phyloP scores from a whole-genome alignment of 192 early-diverging fungal genomes.

The Entomortierella chlamydospora region DNA sequence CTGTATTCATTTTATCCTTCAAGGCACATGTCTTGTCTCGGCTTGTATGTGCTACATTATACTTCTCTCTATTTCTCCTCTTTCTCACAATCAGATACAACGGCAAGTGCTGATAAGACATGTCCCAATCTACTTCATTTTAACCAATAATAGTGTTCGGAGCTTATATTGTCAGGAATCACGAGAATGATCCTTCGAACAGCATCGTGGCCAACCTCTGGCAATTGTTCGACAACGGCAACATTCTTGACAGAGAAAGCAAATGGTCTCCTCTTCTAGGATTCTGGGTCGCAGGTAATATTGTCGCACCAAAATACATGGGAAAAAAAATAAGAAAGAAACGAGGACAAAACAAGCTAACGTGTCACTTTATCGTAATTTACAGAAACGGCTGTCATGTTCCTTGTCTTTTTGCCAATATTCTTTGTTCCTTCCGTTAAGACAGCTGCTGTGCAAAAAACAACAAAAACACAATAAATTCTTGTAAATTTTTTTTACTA shows the following conservation, averaged over 20 bases:
- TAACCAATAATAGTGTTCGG: slow-evolving; percentile 19
- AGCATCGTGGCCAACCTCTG: slow-evolving; percentile 10
- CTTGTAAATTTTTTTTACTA: background rate
- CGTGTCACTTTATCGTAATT: background rate
- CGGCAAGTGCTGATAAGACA: too few species aligned
- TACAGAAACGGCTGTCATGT: slow-evolving; percentile 41
- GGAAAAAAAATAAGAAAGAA: background rate
- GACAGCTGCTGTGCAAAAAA: slow-evolving; percentile 9
- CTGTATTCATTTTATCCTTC: slow-evolving; percentile 19
- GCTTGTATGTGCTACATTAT: slow-evolving; percentile 7
- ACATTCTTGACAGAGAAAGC: slow-evolving; percentile 38
- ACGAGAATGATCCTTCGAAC: slow-evolving; percentile 3
- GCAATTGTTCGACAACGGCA: slow-evolving; percentile 23
- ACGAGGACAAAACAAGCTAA: background rate
- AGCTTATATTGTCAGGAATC: slow-evolving; percentile 21
- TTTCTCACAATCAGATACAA: background rate
- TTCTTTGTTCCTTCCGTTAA: slow-evolving; percentile 30
- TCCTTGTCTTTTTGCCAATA: slow-evolving; percentile 38
- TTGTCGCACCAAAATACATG: background rate
- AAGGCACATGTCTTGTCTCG: slow-evolving; percentile 19
- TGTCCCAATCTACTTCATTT: background rate
- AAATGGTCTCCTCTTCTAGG: slow-evolving; percentile 50
- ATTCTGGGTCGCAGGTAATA: slow-evolving; percentile 49
- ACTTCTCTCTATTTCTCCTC: background rate
- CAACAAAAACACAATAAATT: slow-evolving; percentile 35